Base-by-base conservation (phyloP, 805 yeast species). In the Kodamaea neixiangensis region DNA sequence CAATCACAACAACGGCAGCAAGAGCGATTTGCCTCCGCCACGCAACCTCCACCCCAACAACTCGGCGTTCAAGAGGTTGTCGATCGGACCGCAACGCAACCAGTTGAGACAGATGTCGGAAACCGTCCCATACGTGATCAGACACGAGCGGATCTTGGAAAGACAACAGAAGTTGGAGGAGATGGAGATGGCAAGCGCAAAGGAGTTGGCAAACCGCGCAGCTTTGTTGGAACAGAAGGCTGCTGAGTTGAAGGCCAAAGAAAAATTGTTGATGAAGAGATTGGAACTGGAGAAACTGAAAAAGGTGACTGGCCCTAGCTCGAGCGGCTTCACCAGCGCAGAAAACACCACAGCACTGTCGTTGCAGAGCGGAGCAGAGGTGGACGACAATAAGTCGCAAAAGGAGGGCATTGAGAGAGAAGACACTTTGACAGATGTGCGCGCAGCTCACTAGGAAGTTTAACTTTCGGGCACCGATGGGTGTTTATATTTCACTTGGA, bases 91-190 rank as follows among this genome's bases (percentile, higher is more conserved):
- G 3, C 78, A 75, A 58, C 79, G 89, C 55, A 77, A 77, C 56
- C 88, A 86, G 67, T 71, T 88, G 56, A 77, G 96, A 63, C 87
- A 85, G 62, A 83, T 88, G 50, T 85, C 91, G 40, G 93, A 87
- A 62, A 88, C 94, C 1, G 89, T 88, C 19, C 96, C 96, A n/a
- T 88, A 88, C 58, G 86, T 87, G 31, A 71, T 88, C 54, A 80
- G 89, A 63, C 93, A 87, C 65, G 93, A 88, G 66, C 79, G 86
- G 51, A 79, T 87, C 50, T 69, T 83, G 56, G 85, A 86, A 47
- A 84, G 88, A 66, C 92, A 88, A 62, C 89, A 84, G 51, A 87
- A 85, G 68, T 71, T 88, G 46, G 92, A 87, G 64, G 90, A 87
- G 58, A 69, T 88, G 69, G 96, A 88, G 65, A 85, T 85, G 61